A percentile compares a stretch with the other conserved stretches of the same genome.
Evolutionary conservation across 192 early-diverging fungal species (phyloP).

Genomic region (Rhizophlyctis rosea): DNA sequence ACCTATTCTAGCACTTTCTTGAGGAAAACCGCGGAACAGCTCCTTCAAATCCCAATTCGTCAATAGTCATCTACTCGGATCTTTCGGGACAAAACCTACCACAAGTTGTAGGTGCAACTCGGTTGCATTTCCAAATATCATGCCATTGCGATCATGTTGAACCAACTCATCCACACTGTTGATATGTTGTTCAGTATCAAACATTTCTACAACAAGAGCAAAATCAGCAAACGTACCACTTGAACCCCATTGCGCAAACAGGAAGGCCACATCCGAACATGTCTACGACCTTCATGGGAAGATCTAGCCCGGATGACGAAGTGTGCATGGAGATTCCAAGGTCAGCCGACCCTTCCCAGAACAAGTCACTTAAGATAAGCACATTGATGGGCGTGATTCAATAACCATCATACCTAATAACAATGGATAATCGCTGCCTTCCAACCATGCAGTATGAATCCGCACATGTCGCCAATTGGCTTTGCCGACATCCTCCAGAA

Average conservation of each 20-base stretch:
- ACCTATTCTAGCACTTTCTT: not conserved
- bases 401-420: slow-evolving; percentile 59
- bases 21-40: slow-evolving; percentile 9
- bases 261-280: slow-evolving; percentile 97
- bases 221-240: slow-evolving; percentile 12
- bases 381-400: not conserved
- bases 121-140: slow-evolving; percentile 55
- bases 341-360: slow-evolving; percentile 77
- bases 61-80: too few species aligned
- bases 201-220: not conserved
- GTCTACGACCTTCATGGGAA: slow-evolving; percentile 98
- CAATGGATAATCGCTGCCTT: slow-evolving; percentile 76
- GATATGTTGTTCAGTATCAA: not conserved
- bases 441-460: slow-evolving; percentile 80
- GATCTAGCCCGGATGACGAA: slow-evolving; percentile 90
- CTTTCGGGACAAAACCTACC: slow-evolving; percentile 51
- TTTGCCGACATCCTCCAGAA: slow-evolving; percentile 60
- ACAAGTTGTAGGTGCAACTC: slow-evolving; percentile 65
- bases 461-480: slow-evolving; percentile 49
- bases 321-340: slow-evolving; percentile 91
- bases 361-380: not conserved
- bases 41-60: not conserved
- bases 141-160: slow-evolving; percentile 56
- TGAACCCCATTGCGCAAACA: slow-evolving; percentile 66
- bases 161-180: slow-evolving; percentile 65